phyloP scores from a whole-genome alignment of 805 yeast species.

The Ogataea angusta region DNA sequence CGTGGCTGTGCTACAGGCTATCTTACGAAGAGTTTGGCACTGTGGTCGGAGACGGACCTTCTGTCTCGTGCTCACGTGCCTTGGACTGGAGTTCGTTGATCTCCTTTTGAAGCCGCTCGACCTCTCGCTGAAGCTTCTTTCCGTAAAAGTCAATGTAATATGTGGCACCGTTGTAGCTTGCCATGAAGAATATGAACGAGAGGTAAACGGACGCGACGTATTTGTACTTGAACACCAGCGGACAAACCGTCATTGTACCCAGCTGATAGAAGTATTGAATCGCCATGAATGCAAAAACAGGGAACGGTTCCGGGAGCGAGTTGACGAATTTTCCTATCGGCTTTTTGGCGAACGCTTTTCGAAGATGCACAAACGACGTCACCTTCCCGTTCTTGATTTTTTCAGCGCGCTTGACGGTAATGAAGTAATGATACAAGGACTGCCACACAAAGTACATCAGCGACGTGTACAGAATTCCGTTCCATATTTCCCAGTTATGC shows the following conservation, averaged over 20 bases:
- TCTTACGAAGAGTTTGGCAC: background rate
- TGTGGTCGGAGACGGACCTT: background rate
- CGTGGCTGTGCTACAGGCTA: constrained; percentile 2
- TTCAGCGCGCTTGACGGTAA: constrained; percentile 73
- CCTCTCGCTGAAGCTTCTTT: constrained; percentile 82
- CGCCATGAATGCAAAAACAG: constrained; percentile 80
- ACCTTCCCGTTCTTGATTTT: constrained; percentile 82
- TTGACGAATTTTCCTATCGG: constrained; percentile 75
- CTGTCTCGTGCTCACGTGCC: constrained; percentile 7
- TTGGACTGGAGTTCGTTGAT: constrained; percentile 56
- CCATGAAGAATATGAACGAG: constrained; percentile 67
- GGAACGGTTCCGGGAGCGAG: constrained; percentile 76
- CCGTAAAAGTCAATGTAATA: constrained; percentile 93
- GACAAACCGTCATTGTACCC: constrained; percentile 82
- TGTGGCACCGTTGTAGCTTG: constrained; percentile 92
- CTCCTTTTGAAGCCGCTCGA: constrained; percentile 64
- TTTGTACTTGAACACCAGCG: constrained; percentile 78
- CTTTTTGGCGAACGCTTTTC: constrained; percentile 64
- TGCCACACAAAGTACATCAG: constrained; percentile 88
- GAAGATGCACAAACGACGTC: constrained; percentile 82
- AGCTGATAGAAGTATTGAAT: constrained; percentile 88
- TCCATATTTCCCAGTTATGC: constrained; percentile 66
- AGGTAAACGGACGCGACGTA: constrained; percentile 66
- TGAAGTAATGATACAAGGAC: constrained; percentile 82
- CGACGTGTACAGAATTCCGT: constrained; percentile 76